Percentiles rank a stretch among this genome's conserved stretches.
phyloP scores from a whole-genome alignment of 495 filamentous ascomycete genomes.

The Trypethelium eluteriae region DNA sequence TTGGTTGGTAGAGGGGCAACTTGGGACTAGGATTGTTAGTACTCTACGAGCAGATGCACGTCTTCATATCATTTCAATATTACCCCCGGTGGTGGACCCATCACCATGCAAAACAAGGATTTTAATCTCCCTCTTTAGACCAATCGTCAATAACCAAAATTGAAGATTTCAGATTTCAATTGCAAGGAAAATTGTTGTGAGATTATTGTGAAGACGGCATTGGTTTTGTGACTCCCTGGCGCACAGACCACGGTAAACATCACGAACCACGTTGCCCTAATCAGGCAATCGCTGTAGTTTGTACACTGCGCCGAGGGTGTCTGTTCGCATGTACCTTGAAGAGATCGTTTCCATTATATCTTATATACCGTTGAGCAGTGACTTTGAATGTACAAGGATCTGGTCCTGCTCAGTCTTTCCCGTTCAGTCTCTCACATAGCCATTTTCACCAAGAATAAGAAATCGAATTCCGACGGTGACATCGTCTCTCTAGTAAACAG shows the following conservation, averaged over 20 bases:
- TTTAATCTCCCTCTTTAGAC: neutral
- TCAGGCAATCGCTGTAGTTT: neutral
- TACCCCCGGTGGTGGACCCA: conserved; percentile 23
- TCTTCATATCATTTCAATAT: no score
- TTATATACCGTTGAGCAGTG: conserved; percentile 1
- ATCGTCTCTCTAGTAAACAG: conserved; percentile 1
- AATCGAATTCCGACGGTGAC: neutral
- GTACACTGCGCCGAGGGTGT: neutral
- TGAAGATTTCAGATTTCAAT: neutral
- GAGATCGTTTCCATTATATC: neutral
- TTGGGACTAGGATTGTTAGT: conserved; percentile 57
- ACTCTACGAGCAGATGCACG: neutral
- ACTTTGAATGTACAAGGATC: neutral
- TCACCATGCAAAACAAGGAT: neutral
- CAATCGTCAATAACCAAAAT: neutral
- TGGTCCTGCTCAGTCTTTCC: neutral
- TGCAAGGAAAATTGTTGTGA: neutral
- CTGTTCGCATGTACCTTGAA: neutral
- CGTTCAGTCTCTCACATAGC: neutral
- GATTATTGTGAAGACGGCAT: no score
- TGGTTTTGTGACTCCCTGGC: neutral
- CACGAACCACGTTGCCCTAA: conserved; percentile 3
- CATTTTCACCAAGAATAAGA: neutral
- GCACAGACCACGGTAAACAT: conserved; percentile 10
- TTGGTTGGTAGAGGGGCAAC: conserved; percentile 75